Conservation (phyloP, 2,329 filamentous ascomycete species). For the Sphaceloma murrayae region DNA sequence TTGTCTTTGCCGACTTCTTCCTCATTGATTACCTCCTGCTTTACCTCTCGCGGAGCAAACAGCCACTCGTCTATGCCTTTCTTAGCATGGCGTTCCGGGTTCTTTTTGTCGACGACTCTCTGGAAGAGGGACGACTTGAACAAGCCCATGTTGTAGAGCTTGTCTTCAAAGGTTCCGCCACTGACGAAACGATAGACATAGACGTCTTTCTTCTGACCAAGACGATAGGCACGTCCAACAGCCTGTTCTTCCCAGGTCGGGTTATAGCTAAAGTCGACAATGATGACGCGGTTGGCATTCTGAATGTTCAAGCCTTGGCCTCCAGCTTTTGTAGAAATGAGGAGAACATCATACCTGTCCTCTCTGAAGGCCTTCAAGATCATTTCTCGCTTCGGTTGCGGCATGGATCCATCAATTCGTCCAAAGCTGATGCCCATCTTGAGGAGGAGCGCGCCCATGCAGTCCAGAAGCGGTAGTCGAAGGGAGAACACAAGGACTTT, state of each 20-base stretch:
- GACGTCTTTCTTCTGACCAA: conserved; percentile 71
- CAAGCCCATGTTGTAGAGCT: conserved; percentile 60
- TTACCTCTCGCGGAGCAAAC: conserved; percentile 46
- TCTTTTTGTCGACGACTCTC: conserved; percentile 76
- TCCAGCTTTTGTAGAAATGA: conserved; percentile 77
- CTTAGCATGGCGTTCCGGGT: conserved; percentile 56
- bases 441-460: conserved; percentile 51
- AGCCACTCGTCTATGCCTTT: conserved; percentile 47
- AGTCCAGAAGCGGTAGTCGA: conserved; percentile 59
- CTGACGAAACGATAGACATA: conserved; percentile 75
- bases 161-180: conserved; percentile 70
- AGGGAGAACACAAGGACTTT: conserved; percentile 76
- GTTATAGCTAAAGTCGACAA: conserved; percentile 77
- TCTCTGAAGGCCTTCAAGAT: conserved; percentile 61
- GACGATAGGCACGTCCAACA: conserved; percentile 73
- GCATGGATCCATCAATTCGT: conserved; percentile 60
- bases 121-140: conserved; percentile 76
- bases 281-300: conserved; percentile 74
- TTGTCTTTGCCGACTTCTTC: conserved; percentile 50
- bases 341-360: conserved; percentile 48
- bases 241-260: conserved; percentile 78
- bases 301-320: conserved; percentile 76
- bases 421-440: conserved; percentile 37
- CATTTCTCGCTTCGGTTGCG: conserved; percentile 48
- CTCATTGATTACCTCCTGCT: conserved; percentile 41